phyloP scores from a whole-genome alignment of 1,139 yeast species.

The Barnettozyma hawaiiensis region DNA sequence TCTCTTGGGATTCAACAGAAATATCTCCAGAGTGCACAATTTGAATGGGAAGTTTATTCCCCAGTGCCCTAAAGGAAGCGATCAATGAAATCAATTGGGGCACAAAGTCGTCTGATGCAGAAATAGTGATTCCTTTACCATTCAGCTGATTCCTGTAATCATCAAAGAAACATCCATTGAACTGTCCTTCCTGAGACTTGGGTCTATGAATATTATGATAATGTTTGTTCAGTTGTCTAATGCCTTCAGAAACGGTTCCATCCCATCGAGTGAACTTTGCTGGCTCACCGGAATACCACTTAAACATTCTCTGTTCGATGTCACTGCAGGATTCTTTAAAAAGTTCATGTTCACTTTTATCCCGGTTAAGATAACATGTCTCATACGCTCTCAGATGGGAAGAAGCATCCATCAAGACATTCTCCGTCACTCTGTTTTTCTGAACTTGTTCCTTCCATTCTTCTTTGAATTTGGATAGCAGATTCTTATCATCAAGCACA shows the following conservation, averaged over 20 bases:
- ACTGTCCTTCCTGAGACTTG: background rate
- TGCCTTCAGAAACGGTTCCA: conserved; percentile 24
- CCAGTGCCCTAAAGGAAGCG: conserved; percentile 40
- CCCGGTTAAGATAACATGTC: conserved; percentile 34
- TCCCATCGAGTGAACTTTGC: conserved; percentile 38
- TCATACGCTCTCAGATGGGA: conserved; percentile 37
- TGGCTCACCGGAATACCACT: conserved; percentile 34
- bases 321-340: conserved; percentile 26
- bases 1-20: conserved; percentile 10
- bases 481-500: background rate
- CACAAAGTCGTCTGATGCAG: conserved; percentile 41
- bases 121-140: conserved; percentile 47
- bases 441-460: conserved; percentile 13
- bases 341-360: conserved; percentile 3
- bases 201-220: background rate
- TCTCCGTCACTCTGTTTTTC: conserved; percentile 18
- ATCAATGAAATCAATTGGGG: conserved; percentile 39
- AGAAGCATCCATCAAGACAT: conserved; percentile 27
- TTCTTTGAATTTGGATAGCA: background rate
- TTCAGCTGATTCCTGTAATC: conserved; percentile 12
- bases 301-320: conserved; percentile 35
- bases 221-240: background rate
- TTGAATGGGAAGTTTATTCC: conserved; percentile 49
- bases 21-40: conserved; percentile 42
- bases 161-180: background rate